phyloP scores from a whole-genome alignment of 2,329 filamentous ascomycete genomes.

The Atkinsonella texensis region DNA sequence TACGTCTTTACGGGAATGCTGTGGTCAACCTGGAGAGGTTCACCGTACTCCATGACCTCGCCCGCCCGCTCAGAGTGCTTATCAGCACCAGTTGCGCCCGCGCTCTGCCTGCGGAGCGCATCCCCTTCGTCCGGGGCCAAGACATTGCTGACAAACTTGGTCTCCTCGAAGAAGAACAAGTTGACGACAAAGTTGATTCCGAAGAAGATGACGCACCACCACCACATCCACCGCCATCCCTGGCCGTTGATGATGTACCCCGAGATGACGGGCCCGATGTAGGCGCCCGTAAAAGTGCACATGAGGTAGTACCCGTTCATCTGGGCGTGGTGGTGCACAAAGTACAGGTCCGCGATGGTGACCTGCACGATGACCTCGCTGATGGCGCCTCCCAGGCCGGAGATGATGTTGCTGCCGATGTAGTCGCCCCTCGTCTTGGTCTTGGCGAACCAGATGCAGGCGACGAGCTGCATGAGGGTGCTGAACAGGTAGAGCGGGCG shows the following conservation, averaged over 20 bases:
- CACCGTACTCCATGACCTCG: neutral
- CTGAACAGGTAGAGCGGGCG: conserved; percentile 19
- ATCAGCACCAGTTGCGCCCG: neutral
- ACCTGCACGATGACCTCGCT: conserved; percentile 26
- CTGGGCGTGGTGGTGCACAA: conserved; percentile 16
- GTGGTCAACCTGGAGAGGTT: neutral
- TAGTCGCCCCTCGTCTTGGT: conserved; percentile 9
- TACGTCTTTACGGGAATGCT: conserved; percentile 9
- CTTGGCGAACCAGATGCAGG: conserved; percentile 10
- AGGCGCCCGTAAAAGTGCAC: conserved; percentile 15
- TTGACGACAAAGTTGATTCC: conserved; percentile 1
- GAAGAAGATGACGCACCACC: conserved; percentile 8
- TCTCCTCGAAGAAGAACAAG: conserved; percentile 6
- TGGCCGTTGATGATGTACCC: conserved; percentile 11
- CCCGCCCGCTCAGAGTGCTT: neutral
- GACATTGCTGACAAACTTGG: conserved; percentile 1
- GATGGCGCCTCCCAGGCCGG: conserved; percentile 24
- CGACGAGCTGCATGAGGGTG: conserved; percentile 8
- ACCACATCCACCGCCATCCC: conserved; percentile 20
- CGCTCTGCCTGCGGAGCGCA: neutral
- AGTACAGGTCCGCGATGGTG: conserved; percentile 23
- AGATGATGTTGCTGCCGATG: conserved; percentile 10
- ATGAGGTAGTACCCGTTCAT: conserved; percentile 19
- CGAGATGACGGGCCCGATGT: conserved; percentile 11
- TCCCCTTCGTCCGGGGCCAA: neutral